Evolutionary conservation across 495 filamentous ascomycete genomes (phyloP), one percentile per base, ranked within the genome.

Genomic region (Cudoniella acicularis): DNA sequence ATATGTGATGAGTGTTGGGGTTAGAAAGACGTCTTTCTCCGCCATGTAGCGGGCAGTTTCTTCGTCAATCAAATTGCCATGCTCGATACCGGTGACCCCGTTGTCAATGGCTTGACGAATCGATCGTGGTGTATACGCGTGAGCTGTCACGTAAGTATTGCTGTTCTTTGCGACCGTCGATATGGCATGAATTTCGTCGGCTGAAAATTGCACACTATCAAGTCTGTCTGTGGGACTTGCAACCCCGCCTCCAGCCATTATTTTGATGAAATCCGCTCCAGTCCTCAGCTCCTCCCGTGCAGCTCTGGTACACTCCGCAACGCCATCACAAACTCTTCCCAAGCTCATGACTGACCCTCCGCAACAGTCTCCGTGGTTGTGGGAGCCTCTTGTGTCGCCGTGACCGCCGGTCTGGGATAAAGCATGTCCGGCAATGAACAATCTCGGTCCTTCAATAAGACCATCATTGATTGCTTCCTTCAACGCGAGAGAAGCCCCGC

Each of bases 221-320:
- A 84, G 57, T 49, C 66, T 65, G 61, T 83, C 80, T 0, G 80
- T 78, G 0, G 79, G 79, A 24, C 67, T 74, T 0, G 75, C 79
- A 3, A 84, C 81, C 2, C 81, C 80, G 3, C 80, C 79, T 2
- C 75, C 75, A 11, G 72, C 68, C 79, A 84, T 82, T 54, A 84
- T 82, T 67, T 84, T 84, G 67, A 84, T 67, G 56, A 83, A 82
- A 49, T 83, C 75, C 0, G 79, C 76, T 1, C 81, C 80, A 0
- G 64, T 70, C 16, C 81, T 71, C 13, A 84, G 65, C 60, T 81
- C 77, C 43, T 84, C 80, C 13, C 80, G 70, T 0, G 75, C 77
- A 24, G 70, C 70, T 27, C 73, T 71, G 49, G 80, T 67, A 55
- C 79, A 83, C 47, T 77, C 78, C 0, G 77, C 64, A 2, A 79